Evolutionary conservation across 1,284 basidiomycete genomes (phyloP), one percentile per base, ranked within the genome.

Genomic region (Tremellales sp.): DNA sequence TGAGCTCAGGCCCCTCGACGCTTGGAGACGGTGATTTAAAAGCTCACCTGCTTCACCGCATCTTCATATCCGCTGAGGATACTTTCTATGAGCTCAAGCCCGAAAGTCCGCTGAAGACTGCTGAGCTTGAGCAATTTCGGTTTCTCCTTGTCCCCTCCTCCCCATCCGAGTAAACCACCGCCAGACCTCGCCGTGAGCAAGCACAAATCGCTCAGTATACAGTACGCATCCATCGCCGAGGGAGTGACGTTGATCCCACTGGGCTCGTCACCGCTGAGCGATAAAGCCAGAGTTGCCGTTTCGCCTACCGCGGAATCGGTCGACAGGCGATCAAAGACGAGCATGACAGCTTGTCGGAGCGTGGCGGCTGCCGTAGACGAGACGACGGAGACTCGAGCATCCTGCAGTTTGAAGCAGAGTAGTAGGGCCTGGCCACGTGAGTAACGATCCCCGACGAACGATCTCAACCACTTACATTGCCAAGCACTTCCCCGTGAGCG

Each of bases 321-420:
- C 3, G 57, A 61, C 65, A 97, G 87, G 65, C 96, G 93, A 75
- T 98, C 94, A 44, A 97, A 89, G 12, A 97, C 85, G 58, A 96
- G 89, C 92, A 98, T 97, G 48, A 98, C 89, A 1, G 96, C 81
- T 70, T 97, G 94, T 1, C 94, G 85, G 6, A 98, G 80, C 0
- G 93, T 97, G 0, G 96, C 94, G 0, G 93, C 93, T 0, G 94
- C 96, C 1, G 94, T 98, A 0, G 91, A 96, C 3, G 91, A 94
- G 5, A 98, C 94, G 25, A 97, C 94, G 0, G 88, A 87, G 22
- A 96, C 96, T 53, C 89, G 84, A 5, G 89, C 93, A 57, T 97
- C 93, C 73, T 97, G 93, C 22, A 97, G 77, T 70, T 84, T 89
- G 79, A 97, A 97, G 65, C 92, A 97, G 8, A 97, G 76, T 25